Base-by-base conservation (phyloP, 192 early-diverging fungal genomes). In the Podila horticola region DNA sequence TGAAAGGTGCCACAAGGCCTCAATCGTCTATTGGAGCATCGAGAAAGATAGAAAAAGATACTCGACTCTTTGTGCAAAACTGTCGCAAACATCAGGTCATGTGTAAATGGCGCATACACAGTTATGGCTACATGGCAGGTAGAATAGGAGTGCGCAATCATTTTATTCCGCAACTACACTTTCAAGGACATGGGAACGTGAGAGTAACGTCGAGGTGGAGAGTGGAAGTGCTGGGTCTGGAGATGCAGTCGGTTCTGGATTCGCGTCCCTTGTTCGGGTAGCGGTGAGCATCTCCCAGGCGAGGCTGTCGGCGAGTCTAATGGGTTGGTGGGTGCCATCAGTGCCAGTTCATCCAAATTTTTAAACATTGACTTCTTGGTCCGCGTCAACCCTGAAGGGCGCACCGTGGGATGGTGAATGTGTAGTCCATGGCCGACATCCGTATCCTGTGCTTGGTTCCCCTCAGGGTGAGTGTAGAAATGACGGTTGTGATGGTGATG, bases 321-420 rank as follows among this genome's bases (percentile, higher is more conserved):
- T n/a, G 52, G 52, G n/a, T 45, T 17, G 41, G 52, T 10, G n/a
- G 52, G 24, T 9, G 52, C 20, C 6, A 55, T 55, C 50, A 52
- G 50, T 15, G 59, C 59, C 59, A 61, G 30, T 3, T 33, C 59
- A 30, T 61, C 59, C 59, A 61, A 26, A 19, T 61, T 61, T 33
- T 33, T 61, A 13, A 61, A 61, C 59, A 61, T 61, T 17, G 59
- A 61, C 29, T 61, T 61, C 19, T 61, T 61, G 28, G 59, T 19
- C 28, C 59, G 59, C 22, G 30, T 61, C 59, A 61, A 31, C 30
- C 30, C 59, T 33, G 28, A 28, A 15, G 0, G 1, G 55, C 12
- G n/a, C 24, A 55, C 22, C 52, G 33, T 55, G 52, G n/a, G 26
- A 61, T 31, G 22, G 26, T 20, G 59, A 26, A 20, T 30, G 3